These are phyloP conservation scores for Naematelia encephala DNA, from an alignment of 768 basidiomycete species.

Conservation along the genomic window DNA sequence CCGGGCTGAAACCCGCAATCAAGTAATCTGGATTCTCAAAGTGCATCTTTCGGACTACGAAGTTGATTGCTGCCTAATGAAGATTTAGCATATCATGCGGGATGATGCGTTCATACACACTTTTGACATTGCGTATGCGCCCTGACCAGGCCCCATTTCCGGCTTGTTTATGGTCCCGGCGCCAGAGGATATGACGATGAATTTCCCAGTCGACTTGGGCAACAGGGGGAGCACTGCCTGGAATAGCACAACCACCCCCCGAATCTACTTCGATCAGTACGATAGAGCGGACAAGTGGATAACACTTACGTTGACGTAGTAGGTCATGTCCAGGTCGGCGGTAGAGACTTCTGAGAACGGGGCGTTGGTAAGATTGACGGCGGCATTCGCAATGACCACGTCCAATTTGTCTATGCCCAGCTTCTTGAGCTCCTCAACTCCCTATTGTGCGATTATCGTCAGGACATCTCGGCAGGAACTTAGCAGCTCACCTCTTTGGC, in stretches of 20 bases:
- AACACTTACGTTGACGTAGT: slow-evolving; percentile 13
- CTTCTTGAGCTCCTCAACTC: slow-evolving; percentile 1
- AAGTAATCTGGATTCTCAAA: slow-evolving; percentile 17
- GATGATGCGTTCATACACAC: not conserved
- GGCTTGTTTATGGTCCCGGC: slow-evolving; percentile 17
- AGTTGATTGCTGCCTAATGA: slow-evolving; percentile 11
- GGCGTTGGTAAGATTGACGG: slow-evolving; percentile 12
- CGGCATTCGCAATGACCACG: slow-evolving; percentile 24
- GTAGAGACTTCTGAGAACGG: slow-evolving; percentile 8
- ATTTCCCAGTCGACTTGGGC: slow-evolving; percentile 7
- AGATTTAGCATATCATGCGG: not conserved
- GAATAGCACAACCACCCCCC: slow-evolving; percentile 20
- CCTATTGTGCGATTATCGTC: no score
- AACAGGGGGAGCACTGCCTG: slow-evolving; percentile 14
- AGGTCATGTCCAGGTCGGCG: slow-evolving; percentile 10
- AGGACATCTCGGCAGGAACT: no score
- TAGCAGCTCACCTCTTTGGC: slow-evolving; percentile 5
- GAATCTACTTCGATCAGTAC: not conserved
- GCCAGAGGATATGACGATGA: slow-evolving; percentile 22
- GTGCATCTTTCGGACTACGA: slow-evolving; percentile 13
- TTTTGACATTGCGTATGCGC: slow-evolving; percentile 17
- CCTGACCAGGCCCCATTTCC: slow-evolving; percentile 9
- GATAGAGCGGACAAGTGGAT: not conserved
- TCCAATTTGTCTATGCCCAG: slow-evolving; percentile 14
- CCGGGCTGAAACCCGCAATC: slow-evolving; percentile 16